Evolutionary conservation across 1,284 basidiomycete species (phyloP), one percentile per base, ranked within the genome.

Genomic region (Cryptococcus sp.): DNA sequence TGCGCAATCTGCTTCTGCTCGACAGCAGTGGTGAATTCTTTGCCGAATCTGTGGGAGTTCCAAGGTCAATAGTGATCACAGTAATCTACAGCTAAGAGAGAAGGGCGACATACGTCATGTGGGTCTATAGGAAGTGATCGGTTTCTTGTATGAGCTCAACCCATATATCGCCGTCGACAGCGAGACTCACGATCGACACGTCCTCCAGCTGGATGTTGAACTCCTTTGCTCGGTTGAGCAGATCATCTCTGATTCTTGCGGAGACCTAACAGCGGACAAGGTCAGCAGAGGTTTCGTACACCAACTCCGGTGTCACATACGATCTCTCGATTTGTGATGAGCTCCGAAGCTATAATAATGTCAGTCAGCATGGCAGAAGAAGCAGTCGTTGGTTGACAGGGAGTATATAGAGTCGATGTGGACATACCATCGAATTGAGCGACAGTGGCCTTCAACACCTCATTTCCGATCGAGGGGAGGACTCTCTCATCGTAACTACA

Each of bases 131-230:
- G 48, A 47, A 3, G 16, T 19, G n/a, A 38, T 20, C 22, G 25
- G 48, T 46, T 16, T 43, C 25, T 6, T 42, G 17, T 16, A 19
- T 41, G 25, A 25, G 15, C 13, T 5, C 6, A 11, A 22, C 27
- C 17, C 22, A 20, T 19, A 23, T 25, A 54, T 25, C 25, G 25
- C 3, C 15, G 19, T 35, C 27, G 10, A 27, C 8, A 38, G 17
- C 3, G 11, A 22, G 13, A 62, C 65, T 59, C 52, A 73, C 71
- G 69, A 99, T 97, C 3, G 95, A 98, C 19, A 99, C 96, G 78
- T 99, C 95, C 76, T 99, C 95, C 58, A 99, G 82, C 67, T 88
- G 85, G 74, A 99, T 91, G 81, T 96, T 89, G 82, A 99, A 99
- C 80, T 99, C 95, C 53, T 88, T 88, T 1, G 95, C 96, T 61